Evolutionary conservation across 75 land plant species (phyloP).

Genomic region (Sequoiadendron giganteum): DNA sequence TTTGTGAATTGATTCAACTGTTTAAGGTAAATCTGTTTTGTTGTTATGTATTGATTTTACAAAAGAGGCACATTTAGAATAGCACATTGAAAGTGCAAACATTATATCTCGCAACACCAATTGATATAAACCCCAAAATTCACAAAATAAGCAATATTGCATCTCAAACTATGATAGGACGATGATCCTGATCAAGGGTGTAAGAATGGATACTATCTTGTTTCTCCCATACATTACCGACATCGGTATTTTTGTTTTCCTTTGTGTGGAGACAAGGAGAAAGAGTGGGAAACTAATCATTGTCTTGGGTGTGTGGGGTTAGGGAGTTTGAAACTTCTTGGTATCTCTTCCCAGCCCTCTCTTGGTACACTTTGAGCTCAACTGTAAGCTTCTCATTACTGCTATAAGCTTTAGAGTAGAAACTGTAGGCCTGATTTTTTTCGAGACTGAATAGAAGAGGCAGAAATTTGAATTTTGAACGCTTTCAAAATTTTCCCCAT

Average conservation of each 20-base stretch:
- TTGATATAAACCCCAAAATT: neutral
- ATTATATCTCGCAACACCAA: neutral
- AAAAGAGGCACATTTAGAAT: neutral
- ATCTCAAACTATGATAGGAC: neutral
- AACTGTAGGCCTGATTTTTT: neutral
- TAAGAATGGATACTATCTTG: neutral
- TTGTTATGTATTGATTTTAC: neutral
- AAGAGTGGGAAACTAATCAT: neutral
- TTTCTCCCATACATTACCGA: neutral
- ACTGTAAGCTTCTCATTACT: neutral
- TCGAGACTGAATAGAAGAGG: neutral
- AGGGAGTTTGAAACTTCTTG: neutral
- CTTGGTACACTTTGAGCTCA: neutral
- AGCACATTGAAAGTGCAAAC: neutral
- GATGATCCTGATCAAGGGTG: neutral
- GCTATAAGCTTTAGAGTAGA: neutral
- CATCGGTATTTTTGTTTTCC: neutral
- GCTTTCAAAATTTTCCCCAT: too few species aligned
- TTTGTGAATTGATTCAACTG: neutral
- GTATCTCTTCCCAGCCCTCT: neutral
- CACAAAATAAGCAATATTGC: neutral
- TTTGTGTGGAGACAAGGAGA: neutral
- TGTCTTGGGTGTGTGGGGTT: neutral
- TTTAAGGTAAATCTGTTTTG: neutral
- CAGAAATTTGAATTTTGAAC: neutral